A percentile compares a stretch with the other conserved stretches of the same genome.
These are phyloP conservation scores for Brassica rapa DNA, from an alignment of 345 rosid species.

Conservation along the genomic window DNA sequence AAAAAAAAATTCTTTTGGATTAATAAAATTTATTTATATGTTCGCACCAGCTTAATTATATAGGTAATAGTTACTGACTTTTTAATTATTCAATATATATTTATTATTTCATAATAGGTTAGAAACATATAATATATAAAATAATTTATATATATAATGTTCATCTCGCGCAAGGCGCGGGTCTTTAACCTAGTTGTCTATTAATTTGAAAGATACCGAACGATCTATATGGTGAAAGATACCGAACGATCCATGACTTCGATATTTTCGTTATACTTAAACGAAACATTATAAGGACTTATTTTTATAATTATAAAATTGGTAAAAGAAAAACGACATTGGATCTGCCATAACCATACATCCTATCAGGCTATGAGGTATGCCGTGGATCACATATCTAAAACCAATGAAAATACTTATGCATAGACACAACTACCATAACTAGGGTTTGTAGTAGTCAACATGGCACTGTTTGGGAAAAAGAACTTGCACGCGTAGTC, in stretches of 20 bases:
- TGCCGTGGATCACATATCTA: background rate
- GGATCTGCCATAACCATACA: background rate
- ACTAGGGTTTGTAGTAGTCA: conserved; percentile 13
- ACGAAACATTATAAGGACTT: background rate
- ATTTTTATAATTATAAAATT: background rate
- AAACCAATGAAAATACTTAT: background rate
- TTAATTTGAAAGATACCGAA: background rate
- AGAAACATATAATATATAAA: too few relatives aligned
- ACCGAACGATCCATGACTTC: background rate
- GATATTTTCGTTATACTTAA: background rate
- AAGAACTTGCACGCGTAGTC: background rate
- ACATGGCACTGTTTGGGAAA: background rate
- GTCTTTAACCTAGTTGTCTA: too few relatives aligned
- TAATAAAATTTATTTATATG: too few relatives aligned
- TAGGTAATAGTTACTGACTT: too few relatives aligned
- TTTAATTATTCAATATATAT: too few relatives aligned
- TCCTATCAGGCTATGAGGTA: background rate
- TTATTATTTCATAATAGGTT: too few relatives aligned
- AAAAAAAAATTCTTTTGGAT: too few relatives aligned
- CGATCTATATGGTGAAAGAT: background rate
- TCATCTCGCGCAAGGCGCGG: too few relatives aligned
- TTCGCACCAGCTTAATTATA: too few relatives aligned
- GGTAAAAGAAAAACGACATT: background rate
- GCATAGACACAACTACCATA: conserved; percentile 5
- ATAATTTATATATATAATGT: too few relatives aligned